Evolutionary conservation across 306 rosid genomes (phyloP).

Genomic region (Coriaria nepalensis): DNA sequence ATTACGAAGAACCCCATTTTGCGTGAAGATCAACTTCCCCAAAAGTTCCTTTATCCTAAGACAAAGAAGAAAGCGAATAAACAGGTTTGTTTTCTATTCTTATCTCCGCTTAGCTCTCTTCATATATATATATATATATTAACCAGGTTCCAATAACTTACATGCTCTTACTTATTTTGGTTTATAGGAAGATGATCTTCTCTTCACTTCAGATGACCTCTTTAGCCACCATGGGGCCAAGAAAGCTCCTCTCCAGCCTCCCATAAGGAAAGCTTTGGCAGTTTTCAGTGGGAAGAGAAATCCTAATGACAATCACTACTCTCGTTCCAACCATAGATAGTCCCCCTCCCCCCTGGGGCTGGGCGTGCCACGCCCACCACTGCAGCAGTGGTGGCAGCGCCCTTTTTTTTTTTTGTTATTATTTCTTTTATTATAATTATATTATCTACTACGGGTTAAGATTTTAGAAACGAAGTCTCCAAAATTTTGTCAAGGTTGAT

Average conservation of each 20-base stretch:
- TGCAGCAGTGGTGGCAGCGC: background rate
- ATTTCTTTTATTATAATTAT: background rate
- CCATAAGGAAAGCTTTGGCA: constrained; percentile 62
- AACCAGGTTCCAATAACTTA: too few species aligned
- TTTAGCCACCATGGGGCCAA: constrained; percentile 66
- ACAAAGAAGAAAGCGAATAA: constrained; percentile 64
- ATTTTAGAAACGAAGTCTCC: too few species aligned
- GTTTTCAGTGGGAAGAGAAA: constrained; percentile 72
- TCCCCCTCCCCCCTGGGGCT: too few species aligned
- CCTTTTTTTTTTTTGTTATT: background rate
- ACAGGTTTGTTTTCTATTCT: constrained; percentile 27
- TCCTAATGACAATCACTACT: constrained; percentile 82
- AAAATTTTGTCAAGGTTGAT: too few species aligned
- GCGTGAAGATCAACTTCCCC: constrained; percentile 98
- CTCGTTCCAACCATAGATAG: constrained; percentile 46
- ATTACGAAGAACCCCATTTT: constrained; percentile 66
- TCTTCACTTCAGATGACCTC: constrained; percentile 33
- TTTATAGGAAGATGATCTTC: constrained; percentile 51
- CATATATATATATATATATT: background rate
- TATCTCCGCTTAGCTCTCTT: background rate
- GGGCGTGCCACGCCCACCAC: too few species aligned
- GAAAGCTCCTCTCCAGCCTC: constrained; percentile 71
- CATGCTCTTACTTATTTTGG: constrained; percentile 2
- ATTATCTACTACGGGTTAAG: background rate
- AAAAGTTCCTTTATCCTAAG: constrained; percentile 67